Evolutionary conservation across 2,329 filamentous ascomycete species (phyloP), one percentile per base, ranked within the genome.

Genomic region (Aspergillus arachidicola): DNA sequence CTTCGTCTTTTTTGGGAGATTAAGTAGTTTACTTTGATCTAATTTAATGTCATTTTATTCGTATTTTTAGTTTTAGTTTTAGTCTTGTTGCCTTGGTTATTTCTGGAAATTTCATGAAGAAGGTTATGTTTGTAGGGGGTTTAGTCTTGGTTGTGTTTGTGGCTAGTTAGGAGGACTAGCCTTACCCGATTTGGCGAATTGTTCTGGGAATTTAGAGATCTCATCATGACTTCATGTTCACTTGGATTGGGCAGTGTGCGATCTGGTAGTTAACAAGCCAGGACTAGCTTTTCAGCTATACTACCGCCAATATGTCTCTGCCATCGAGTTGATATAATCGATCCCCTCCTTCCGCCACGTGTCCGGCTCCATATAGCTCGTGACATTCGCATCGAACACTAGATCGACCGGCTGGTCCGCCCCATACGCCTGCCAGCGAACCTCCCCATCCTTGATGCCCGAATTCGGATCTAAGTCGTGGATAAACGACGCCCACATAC

Each of bases 401-500:
- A 85, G 72, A 68, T 85, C 83, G n/a, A 79, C 59, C 3, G 81
- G 81, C 34, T 75, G 66, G 2, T 71, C 67, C 2, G 75, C 64
- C 0, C 73, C 76, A 71, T 86, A 86, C 16, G 70, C 63, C 6
- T 82, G 80, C 84, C 83, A 86, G 19, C 71, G 69, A 32, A 72
- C 62, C 41, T 59, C 55, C 9, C 28, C 10, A 23, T 71, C 67
- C 21, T 67, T 67, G 36, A 65, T 62, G 26, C 70, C 71, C 62
- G 72, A 64, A 63, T 82, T 84, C 26, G 84, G 84, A 70, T 84
- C 76, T 23, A 79, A 71, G 51, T 75, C 76, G 56, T 80, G 74
- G 57, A 85, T 78, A 65, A 86, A 87, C 4, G 76, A 78, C 28
- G 82, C 79, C 85, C 85, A 86, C 78, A 82, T 82, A 57, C 77